Conservation (phyloP, 202 grass and related monocot genomes). For the Sporobolus alterniflorus region DNA sequence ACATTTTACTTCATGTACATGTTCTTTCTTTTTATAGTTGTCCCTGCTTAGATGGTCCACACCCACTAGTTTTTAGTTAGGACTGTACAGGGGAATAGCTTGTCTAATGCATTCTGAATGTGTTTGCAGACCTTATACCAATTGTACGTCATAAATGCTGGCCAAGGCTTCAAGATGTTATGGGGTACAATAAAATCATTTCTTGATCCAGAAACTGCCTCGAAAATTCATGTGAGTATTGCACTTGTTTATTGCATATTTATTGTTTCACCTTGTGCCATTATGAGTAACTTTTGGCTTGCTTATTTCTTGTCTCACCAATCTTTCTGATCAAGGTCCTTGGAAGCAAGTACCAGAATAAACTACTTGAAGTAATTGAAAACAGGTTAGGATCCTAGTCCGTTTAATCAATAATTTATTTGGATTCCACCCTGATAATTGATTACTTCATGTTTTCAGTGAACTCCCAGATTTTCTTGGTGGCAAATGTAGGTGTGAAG, state of each 20-base stretch:
- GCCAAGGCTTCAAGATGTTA: slow-evolving; percentile 92
- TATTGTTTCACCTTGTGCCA: background rate
- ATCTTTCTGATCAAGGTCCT: slow-evolving; percentile 68
- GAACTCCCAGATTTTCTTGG: slow-evolving; percentile 96
- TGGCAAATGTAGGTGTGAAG: slow-evolving; percentile 84
- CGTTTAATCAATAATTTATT: slow-evolving; percentile 25
- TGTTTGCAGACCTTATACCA: slow-evolving; percentile 65
- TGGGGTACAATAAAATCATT: slow-evolving; percentile 96
- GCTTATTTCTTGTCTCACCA: slow-evolving; percentile 7
- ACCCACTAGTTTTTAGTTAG: background rate
- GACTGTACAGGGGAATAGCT: background rate
- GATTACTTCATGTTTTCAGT: slow-evolving; percentile 54
- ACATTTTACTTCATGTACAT: background rate
- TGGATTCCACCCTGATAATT: slow-evolving; percentile 37
- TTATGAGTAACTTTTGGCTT: slow-evolving; percentile 17
- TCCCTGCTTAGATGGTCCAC: background rate
- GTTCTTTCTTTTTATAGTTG: slow-evolving; percentile 23
- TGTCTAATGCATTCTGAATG: slow-evolving; percentile 18
- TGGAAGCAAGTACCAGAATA: slow-evolving; percentile 86
- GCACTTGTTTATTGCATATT: slow-evolving; percentile 5
- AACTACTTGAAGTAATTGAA: slow-evolving; percentile 91
- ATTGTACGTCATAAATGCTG: slow-evolving; percentile 97
- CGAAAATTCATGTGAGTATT: slow-evolving; percentile 83
- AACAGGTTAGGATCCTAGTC: slow-evolving; percentile 53
- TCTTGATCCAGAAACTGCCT: slow-evolving; percentile 96